Evolutionary conservation across 1,284 basidiomycete genomes (phyloP).

Genomic region (Ceratobasidium sp.): DNA sequence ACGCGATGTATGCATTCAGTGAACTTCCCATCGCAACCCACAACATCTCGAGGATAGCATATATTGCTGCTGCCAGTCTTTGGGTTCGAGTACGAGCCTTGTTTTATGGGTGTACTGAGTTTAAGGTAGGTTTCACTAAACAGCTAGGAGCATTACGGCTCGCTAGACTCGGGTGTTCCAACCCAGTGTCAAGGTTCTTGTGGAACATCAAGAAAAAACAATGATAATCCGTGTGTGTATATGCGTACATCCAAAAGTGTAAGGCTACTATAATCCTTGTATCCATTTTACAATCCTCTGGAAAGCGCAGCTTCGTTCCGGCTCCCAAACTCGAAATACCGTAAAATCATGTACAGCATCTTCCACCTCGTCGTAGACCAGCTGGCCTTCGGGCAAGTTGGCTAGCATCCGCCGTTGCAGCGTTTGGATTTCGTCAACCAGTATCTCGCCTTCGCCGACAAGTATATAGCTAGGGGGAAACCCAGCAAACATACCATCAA

Average conservation of each 20-base stretch:
- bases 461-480: constrained; percentile 71
- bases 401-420: constrained; percentile 61
- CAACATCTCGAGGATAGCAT: neutral
- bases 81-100: neutral
- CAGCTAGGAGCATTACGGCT: too few species aligned
- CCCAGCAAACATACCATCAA: constrained; percentile 63
- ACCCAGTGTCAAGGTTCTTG: too few species aligned
- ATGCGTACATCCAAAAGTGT: neutral
- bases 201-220: too few species aligned
- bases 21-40: neutral
- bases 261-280: neutral
- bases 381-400: constrained; percentile 55
- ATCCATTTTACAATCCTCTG: constrained; percentile 24
- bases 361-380: constrained; percentile 61
- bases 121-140: neutral
- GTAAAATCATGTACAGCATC: constrained; percentile 71
- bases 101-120: neutral
- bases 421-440: constrained; percentile 65
- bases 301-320: constrained; percentile 30
- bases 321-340: constrained; percentile 56
- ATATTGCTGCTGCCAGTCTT: too few species aligned
- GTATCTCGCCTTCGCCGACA: constrained; percentile 68
- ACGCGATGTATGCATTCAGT: neutral
- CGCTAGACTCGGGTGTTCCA: too few species aligned
- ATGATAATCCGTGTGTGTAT: neutral